Evolutionary conservation across 2,329 filamentous ascomycete genomes (phyloP), one percentile per base, ranked within the genome.

Genomic region (Lecanicillium sp.): DNA sequence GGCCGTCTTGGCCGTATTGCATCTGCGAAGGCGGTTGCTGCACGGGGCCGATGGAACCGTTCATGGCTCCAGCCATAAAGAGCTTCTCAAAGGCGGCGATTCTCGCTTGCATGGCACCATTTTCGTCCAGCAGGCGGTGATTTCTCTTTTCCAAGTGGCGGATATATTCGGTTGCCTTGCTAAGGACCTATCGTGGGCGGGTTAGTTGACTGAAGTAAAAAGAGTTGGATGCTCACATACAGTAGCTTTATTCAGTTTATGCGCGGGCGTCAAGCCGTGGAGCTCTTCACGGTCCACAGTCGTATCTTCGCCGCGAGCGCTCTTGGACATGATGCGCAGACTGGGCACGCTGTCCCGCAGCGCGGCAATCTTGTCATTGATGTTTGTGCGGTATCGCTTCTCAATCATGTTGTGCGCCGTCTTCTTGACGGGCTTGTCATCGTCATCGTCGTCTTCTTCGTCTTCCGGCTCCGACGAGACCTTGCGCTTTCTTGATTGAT

Each of bases 371-470:
- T 97, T 97, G 57, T 96, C 90, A 56, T 97, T 97, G 41, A 97
- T 72, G 55, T 97, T 97, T 39, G 87, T 95, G 52, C 90, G 81
- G 61, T 97, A 97, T 48, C 90, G 73, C 71, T 96, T 97, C 65
- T 97, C 90, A 46, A 97, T 96, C 74, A 97, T 92, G 61, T 96
- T 97, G 64, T 97, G 90, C 3, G 90, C 88, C 22, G 89, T 94
- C 72, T 96, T 96, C 71, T 95, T 96, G 42, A 43, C 34, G 19
- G 41, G 41, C 30, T 52, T 48, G 37, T 40, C 41, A 17, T 40
- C 37, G n/a, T 43, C 37, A 2, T 35, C 40, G 6, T 14, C 18
- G 15, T 43, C 41, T 5, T 37, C 41, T 10, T 64, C 46, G 43
- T 73, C 49, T 43, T 72, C 48, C 40, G 61, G 51, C 37, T 77